Evolutionary conservation across 768 basidiomycete genomes (phyloP).

Genomic region (Multifurca ochricompacta): DNA sequence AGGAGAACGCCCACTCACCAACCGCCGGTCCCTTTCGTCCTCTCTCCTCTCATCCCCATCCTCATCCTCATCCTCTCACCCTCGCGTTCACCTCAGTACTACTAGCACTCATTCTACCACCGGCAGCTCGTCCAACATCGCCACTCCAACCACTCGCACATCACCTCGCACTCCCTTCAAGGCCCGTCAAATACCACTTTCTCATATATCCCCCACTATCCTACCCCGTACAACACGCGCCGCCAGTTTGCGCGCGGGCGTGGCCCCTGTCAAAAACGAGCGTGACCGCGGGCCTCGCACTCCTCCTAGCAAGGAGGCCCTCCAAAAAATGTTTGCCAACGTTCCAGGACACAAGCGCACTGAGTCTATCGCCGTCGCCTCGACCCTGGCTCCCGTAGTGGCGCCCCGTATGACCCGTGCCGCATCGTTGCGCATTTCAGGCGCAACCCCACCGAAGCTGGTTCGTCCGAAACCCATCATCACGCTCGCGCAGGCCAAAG

Average conservation of each 20-base stretch:
- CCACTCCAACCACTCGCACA: constrained; percentile 36
- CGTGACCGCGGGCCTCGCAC: constrained; percentile 38
- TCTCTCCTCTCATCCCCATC: constrained; percentile 40
- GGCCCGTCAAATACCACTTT: no score
- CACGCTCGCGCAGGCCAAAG: constrained; percentile 19
- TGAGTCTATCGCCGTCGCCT: constrained; percentile 61
- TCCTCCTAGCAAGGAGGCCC: constrained; percentile 53
- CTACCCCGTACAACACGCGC: constrained; percentile 71
- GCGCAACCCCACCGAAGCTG: constrained; percentile 35
- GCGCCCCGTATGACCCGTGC: constrained; percentile 73
- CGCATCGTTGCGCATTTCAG: constrained; percentile 59
- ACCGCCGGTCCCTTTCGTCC: constrained; percentile 36
- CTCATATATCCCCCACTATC: no score
- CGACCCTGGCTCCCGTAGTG: constrained; percentile 62
- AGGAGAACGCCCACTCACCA: constrained; percentile 19
- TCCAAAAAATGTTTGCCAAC: constrained; percentile 59
- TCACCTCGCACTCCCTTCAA: constrained; percentile 43
- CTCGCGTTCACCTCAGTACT: constrained; percentile 18
- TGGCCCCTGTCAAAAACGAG: no score
- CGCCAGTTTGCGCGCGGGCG: no score
- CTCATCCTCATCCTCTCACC: constrained; percentile 21
- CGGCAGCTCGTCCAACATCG: constrained; percentile 38
- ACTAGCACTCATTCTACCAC: constrained; percentile 28
- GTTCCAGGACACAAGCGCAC: constrained; percentile 78
- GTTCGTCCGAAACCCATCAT: constrained; percentile 11